Evolutionary conservation across 2,329 filamentous ascomycete species (phyloP).

Genomic region (Xylaria multiplex): DNA sequence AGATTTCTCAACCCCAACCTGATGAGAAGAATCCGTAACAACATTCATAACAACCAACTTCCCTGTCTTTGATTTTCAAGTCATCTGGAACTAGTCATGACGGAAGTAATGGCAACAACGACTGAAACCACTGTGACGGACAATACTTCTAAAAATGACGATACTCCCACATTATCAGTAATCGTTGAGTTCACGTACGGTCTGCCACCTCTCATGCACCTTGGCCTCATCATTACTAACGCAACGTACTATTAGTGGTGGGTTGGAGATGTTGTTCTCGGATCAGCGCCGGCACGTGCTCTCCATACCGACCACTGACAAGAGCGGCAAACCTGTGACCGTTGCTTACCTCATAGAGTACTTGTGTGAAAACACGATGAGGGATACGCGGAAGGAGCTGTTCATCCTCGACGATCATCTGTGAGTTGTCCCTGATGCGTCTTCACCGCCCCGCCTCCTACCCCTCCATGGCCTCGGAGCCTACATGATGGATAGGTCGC

Average conservation of each 20-base stretch:
- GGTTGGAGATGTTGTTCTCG: constrained; percentile 92
- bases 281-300: constrained; percentile 80
- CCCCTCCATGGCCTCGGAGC: not conserved
- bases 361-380: constrained; percentile 85
- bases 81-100: not conserved
- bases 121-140: constrained; percentile 19
- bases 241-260: constrained; percentile 68
- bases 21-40: not conserved
- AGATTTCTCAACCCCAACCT: not conserved
- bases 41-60: not conserved
- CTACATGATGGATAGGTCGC: constrained; percentile 14
- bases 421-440: constrained; percentile 66
- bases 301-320: constrained; percentile 70
- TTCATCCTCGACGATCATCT: constrained; percentile 89
- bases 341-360: constrained; percentile 81
- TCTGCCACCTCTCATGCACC: constrained; percentile 5
- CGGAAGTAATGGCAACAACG: constrained; percentile 39
- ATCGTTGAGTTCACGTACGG: constrained; percentile 69
- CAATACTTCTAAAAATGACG: constrained; percentile 19
- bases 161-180: constrained; percentile 58
- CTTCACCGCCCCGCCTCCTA: constrained; percentile 14
- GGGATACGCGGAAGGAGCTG: constrained; percentile 83
- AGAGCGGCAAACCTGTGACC: constrained; percentile 69
- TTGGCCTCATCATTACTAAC: constrained; percentile 22
- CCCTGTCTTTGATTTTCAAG: constrained; percentile 1